Percentiles rank a stretch among this genome's conserved stretches.
phyloP scores from a whole-genome alignment of 225 moss, liverwort and hornwort species.

The Marchantia paleacea region DNA sequence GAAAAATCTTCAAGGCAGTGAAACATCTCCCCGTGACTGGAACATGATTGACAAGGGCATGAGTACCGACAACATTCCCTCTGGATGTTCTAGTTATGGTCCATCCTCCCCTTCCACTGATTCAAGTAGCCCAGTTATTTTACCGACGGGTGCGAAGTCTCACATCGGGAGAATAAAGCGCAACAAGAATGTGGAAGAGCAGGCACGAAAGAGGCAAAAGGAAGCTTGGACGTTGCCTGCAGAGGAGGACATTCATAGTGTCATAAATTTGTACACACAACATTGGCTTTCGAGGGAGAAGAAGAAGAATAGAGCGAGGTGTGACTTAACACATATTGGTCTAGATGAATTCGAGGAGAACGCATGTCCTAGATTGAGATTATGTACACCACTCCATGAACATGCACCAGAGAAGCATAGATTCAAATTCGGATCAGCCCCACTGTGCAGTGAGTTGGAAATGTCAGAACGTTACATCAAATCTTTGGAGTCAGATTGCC shows the following conservation, averaged over 20 bases:
- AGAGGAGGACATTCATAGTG: conserved; percentile 31
- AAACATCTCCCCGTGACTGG: conserved; percentile 20
- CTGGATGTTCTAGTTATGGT: conserved; percentile 13
- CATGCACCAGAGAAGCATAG: conserved; percentile 5
- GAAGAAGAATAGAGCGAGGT: conserved; percentile 12
- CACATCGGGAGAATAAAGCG: conserved; percentile 26
- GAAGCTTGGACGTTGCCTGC: conserved; percentile 31
- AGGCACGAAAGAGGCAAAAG: conserved; percentile 10
- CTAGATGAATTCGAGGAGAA: neutral
- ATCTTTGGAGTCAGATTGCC: neutral
- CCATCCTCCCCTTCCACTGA: conserved; percentile 29
- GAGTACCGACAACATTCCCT: conserved; percentile 18
- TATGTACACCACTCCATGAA: neutral
- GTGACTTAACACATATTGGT: neutral
- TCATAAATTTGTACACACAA: conserved; percentile 34
- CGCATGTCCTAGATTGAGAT: neutral
- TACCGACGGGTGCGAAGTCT: conserved; percentile 35
- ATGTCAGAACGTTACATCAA: conserved; percentile 5
- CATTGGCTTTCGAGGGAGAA: conserved; percentile 25
- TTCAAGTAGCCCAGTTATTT: conserved; percentile 38
- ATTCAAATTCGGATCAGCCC: neutral
- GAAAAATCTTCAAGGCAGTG: conserved; percentile 6
- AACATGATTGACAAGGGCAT: conserved; percentile 17
- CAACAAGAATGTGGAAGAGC: conserved; percentile 14
- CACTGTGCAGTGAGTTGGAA: conserved; percentile 5